phyloP scores from a whole-genome alignment of 768 basidiomycete genomes.

The Collybia sordida region DNA sequence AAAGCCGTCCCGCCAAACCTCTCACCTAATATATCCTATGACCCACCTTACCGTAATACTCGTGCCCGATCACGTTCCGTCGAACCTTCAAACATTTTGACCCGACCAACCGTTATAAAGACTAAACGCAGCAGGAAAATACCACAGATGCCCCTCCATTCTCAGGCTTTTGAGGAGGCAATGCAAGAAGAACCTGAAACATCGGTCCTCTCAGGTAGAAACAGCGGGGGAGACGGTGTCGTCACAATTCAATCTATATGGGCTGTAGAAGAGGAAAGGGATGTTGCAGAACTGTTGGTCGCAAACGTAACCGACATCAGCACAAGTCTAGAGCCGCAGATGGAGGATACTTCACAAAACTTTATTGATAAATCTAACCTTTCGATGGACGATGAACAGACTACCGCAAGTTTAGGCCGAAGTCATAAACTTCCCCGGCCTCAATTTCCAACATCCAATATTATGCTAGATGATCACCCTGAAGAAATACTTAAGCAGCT shows the following conservation, averaged over 20 bases:
- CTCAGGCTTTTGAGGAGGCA: slow-evolving; percentile 4
- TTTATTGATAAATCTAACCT: slow-evolving; percentile 2
- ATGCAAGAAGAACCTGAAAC: slow-evolving; percentile 3
- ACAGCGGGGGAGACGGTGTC: background rate
- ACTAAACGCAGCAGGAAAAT: background rate
- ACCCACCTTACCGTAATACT: slow-evolving; percentile 32
- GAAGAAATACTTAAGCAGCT: slow-evolving; percentile 8
- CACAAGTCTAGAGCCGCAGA: slow-evolving; percentile 1
- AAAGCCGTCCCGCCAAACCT: background rate
- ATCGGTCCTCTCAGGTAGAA: background rate
- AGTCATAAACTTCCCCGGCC: background rate
- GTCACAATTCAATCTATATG: background rate
- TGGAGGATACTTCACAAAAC: background rate
- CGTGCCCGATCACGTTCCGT: slow-evolving; percentile 32
- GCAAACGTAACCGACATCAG: slow-evolving; percentile 13
- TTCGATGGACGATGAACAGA: slow-evolving; percentile 31
- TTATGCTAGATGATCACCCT: background rate
- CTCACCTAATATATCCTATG: background rate
- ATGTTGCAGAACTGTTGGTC: slow-evolving; percentile 26
- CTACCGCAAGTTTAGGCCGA: slow-evolving; percentile 6
- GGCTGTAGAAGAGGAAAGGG: slow-evolving; percentile 17
- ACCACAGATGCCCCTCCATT: background rate
- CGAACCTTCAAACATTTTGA: slow-evolving; percentile 18
- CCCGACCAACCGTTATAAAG: background rate
- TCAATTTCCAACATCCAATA: slow-evolving; percentile 6